These are phyloP conservation scores for Podospora appendiculata DNA, from an alignment of 495 filamentous ascomycete species.

Conservation along the genomic window DNA sequence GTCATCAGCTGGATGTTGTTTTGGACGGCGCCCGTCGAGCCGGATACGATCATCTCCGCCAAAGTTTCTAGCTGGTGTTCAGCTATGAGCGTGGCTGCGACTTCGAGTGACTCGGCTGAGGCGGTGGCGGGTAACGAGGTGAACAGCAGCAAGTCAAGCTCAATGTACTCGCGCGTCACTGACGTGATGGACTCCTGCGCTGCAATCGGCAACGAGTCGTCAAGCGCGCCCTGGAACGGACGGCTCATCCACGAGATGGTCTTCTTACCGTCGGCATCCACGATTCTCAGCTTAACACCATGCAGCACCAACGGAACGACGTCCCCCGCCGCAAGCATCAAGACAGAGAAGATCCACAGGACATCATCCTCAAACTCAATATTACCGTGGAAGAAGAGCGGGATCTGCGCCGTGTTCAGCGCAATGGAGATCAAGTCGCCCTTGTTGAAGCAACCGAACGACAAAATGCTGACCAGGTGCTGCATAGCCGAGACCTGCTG, in stretches of 20 bases:
- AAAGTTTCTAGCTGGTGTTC: constrained; percentile 3
- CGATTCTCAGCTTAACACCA: constrained; percentile 3
- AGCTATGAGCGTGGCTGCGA: neutral
- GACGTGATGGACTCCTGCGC: constrained; percentile 2
- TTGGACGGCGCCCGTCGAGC: neutral
- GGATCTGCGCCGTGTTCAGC: constrained; percentile 15
- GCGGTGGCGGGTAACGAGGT: neutral
- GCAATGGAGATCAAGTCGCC: constrained; percentile 17
- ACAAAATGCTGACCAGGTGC: constrained; percentile 11
- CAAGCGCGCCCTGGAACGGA: neutral
- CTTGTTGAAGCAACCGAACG: constrained; percentile 11
- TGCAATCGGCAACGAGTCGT: neutral
- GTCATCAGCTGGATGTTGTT: neutral
- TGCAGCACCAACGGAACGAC: constrained; percentile 5
- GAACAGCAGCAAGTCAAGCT: constrained; percentile 14
- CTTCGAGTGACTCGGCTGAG: neutral
- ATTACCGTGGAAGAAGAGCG: constrained; percentile 10
- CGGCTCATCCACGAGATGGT: constrained; percentile 10
- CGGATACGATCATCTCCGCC: neutral
- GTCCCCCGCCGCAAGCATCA: constrained; percentile 12
- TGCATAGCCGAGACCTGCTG: constrained; percentile 6
- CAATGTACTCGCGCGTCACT: constrained; percentile 10
- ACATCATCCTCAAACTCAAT: constrained; percentile 6
- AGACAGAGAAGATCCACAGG: constrained; percentile 10
- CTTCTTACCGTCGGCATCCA: neutral